Base-by-base conservation (phyloP, 2,329 filamentous ascomycete genomes). In the Aspergillus ustus region DNA sequence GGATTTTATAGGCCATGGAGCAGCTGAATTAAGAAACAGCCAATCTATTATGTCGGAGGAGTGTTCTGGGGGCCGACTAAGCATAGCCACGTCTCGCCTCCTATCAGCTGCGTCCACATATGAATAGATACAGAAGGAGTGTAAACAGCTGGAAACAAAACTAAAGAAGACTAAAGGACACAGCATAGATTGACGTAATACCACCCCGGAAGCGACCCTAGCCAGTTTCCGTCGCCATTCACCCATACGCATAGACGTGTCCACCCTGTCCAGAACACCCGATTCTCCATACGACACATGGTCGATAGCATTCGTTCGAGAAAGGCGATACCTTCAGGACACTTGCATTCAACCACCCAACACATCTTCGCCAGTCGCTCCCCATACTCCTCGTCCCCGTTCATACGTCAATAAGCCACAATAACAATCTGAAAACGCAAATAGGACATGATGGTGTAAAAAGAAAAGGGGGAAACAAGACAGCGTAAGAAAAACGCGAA, bases 161-260 rank as follows among this genome's bases (percentile, higher is more conserved):
- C 50, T 49, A 67, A 61, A 20, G 37, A 40, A 11, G 5, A 40
- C 25, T 25, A 13, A 15, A 40, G 13, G 34, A 61, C 63, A 69
- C 55, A 67, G 70, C 67, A 65, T 66, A 67, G 63, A 72, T 75
- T 70, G 76, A 78, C 76, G 74, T 71, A 76, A 73, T 65, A 79
- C 78, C 77, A 76, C 78, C 78, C 78, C 78, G 75, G 78, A 78
- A 76, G 78, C 78, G 76, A 78, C 78, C 78, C 78, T 79, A 78
- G 66, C 74, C 76, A 79, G 69, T 70, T 67, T 79, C 78, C 78
- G 67, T 78, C 78, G 73, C 76, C 78, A 77, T 62, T 52, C 58
- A 66, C 64, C 63, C 54, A 59, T 51, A 56, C 57, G 56, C 49
- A 51, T 43, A 67, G 62, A 66, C 55, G 63, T 60, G 50, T 48